phyloP scores from a whole-genome alignment of 345 rosid genomes.

The Gossypium turneri region DNA sequence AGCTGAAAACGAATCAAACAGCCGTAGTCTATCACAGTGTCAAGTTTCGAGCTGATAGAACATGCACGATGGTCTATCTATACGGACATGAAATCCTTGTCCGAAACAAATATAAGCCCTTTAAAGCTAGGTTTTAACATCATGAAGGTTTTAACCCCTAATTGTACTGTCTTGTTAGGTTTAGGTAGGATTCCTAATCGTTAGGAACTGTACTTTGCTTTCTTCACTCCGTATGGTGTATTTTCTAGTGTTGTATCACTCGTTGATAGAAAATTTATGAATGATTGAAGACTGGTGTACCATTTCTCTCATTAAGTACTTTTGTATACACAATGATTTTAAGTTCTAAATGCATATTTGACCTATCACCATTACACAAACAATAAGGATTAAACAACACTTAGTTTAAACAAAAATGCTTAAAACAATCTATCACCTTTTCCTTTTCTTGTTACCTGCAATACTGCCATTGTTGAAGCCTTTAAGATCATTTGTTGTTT shows the following conservation, averaged over 20 bases:
- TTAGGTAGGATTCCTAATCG: slow-evolving; percentile 29
- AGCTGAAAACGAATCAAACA: slow-evolving; percentile 45
- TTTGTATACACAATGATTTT: slow-evolving; percentile 18
- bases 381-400: neutral
- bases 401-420: neutral
- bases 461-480: slow-evolving; percentile 32
- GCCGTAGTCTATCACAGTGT: slow-evolving; percentile 45
- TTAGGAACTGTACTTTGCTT: slow-evolving; percentile 23
- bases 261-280: slow-evolving; percentile 22
- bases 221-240: slow-evolving; percentile 17
- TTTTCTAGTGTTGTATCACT: slow-evolving; percentile 16
- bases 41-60: slow-evolving; percentile 44
- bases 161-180: slow-evolving; percentile 20
- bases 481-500: slow-evolving; percentile 39
- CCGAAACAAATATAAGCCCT: slow-evolving; percentile 12
- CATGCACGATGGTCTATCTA: neutral
- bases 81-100: neutral
- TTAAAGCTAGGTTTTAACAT: slow-evolving; percentile 18
- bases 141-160: slow-evolving; percentile 15
- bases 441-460: slow-evolving; percentile 53
- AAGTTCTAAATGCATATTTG: slow-evolving; percentile 16
- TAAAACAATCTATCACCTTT: slow-evolving; percentile 31
- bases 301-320: slow-evolving; percentile 21
- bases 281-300: slow-evolving; percentile 22
- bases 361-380: neutral